A percentile compares a stretch with the other conserved stretches of the same genome.
These are phyloP conservation scores for Tritrichomonas musculus DNA, from an alignment of 208 protist species.

Conservation along the genomic window DNA sequence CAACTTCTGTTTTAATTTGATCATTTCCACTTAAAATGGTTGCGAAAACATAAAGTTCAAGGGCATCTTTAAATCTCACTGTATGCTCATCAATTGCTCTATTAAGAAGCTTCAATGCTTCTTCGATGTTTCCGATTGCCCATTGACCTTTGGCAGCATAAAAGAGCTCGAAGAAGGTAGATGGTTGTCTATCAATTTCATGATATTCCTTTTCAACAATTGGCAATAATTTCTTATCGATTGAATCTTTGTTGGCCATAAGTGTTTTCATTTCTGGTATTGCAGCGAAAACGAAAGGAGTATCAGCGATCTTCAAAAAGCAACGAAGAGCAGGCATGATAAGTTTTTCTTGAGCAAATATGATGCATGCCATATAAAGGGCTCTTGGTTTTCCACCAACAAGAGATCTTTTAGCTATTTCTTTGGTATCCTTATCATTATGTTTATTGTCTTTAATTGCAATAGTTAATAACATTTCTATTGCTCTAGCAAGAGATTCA, in stretches of 20 bases:
- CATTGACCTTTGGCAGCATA: background rate
- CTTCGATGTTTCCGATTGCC: background rate
- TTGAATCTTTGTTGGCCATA: too few relatives aligned
- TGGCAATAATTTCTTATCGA: background rate
- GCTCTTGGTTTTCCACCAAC: background rate
- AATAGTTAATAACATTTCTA: background rate
- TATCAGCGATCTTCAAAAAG: background rate
- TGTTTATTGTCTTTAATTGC: background rate
- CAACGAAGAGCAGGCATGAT: background rate
- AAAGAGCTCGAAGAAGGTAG: background rate
- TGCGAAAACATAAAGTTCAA: background rate
- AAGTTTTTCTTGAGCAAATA: background rate
- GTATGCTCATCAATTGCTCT: background rate
- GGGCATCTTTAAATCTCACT: background rate
- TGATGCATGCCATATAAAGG: background rate
- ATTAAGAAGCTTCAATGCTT: background rate
- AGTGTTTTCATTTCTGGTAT: background rate
- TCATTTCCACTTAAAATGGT: background rate
- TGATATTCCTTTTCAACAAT: background rate
- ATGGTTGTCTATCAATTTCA: background rate
- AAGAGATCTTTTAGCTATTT: background rate
- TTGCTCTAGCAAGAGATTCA: background rate
- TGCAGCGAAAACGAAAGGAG: background rate
- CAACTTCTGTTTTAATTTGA: background rate
- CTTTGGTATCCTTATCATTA: background rate